Evolutionary conservation across 345 rosid species (phyloP).

Genomic region (Rhodamnia rubescens): DNA sequence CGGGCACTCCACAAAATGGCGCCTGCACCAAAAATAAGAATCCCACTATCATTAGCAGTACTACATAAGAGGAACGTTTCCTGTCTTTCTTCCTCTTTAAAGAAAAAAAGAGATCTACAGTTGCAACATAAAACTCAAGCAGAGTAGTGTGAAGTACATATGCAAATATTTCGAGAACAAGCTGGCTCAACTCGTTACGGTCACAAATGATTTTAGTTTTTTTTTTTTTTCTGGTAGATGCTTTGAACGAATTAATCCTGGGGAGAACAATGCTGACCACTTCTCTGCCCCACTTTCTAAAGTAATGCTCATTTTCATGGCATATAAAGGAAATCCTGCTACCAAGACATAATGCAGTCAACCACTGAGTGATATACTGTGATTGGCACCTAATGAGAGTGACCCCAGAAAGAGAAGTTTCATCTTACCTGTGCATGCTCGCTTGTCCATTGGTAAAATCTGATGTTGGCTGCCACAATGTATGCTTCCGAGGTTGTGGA

Average conservation of each 20-base stretch:
- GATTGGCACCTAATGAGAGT: neutral
- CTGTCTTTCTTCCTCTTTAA: neutral
- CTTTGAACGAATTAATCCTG: neutral
- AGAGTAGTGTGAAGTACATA: neutral
- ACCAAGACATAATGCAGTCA: neutral
- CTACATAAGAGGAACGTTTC: neutral
- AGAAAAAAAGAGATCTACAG: neutral
- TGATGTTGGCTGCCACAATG: conserved; percentile 65
- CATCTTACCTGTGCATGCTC: conserved; percentile 41
- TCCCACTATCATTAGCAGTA: neutral
- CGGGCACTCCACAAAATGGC: conserved; percentile 49
- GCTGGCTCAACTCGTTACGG: neutral
- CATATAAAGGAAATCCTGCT: neutral
- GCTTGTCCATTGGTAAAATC: conserved; percentile 71
- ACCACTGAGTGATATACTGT: neutral
- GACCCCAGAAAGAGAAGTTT: neutral
- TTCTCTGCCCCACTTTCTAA: neutral
- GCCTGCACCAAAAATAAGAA: conserved; percentile 19
- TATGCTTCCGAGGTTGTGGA: conserved; percentile 74
- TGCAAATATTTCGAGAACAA: neutral
- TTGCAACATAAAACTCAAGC: neutral
- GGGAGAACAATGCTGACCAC: neutral
- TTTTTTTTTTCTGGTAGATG: neutral
- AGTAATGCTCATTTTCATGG: neutral
- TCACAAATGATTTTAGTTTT: neutral